Conservation (phyloP, 73 alveolate species). For the Tetrahymena malaccensis region DNA sequence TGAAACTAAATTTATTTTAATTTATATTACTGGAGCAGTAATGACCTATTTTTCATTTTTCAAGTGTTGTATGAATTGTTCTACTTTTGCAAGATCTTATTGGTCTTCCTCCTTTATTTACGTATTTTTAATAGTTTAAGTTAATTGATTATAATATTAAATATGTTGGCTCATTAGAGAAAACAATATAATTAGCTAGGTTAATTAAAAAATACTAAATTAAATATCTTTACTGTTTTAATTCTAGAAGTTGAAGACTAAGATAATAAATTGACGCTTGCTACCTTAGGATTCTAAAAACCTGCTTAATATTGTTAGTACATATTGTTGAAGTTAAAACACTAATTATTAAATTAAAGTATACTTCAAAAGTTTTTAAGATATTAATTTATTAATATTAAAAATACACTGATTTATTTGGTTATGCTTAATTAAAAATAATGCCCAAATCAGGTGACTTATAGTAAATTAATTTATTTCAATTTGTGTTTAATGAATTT, state of each 20-base stretch:
- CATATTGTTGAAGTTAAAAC: background rate
- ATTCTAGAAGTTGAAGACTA: background rate
- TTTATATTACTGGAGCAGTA: background rate
- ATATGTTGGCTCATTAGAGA: background rate
- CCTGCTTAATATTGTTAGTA: background rate
- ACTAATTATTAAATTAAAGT: no score
- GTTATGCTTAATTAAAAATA: background rate
- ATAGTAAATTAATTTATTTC: background rate
- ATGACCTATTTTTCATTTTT: background rate
- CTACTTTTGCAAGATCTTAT: background rate
- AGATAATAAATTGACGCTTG: background rate
- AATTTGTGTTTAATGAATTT: background rate
- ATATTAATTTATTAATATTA: no score
- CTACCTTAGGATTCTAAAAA: background rate
- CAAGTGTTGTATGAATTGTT: background rate
- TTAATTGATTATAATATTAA: background rate
- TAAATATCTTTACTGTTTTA: background rate
- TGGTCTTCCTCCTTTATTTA: background rate
- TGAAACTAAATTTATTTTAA: background rate
- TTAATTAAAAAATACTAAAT: no score
- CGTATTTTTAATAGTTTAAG: background rate
- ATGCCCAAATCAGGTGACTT: background rate
- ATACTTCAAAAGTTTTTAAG: background rate
- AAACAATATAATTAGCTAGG: no score
- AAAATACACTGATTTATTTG: background rate